Conservation (phyloP, 2,329 filamentous ascomycete species). For the Neurospora crassa region DNA sequence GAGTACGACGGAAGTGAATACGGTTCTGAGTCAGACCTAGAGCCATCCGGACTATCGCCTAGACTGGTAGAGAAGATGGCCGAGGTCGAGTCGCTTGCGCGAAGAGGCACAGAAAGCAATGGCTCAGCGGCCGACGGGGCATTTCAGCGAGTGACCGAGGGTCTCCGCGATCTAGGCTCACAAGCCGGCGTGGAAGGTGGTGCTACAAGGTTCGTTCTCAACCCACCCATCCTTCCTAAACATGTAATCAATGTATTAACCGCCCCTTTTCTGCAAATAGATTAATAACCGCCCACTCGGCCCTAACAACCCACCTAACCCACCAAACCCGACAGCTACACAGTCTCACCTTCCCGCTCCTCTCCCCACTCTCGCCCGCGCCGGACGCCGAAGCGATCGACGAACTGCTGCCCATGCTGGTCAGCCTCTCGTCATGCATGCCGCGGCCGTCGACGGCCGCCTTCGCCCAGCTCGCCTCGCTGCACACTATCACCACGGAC, state of each 20-base stretch:
- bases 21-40: slow-evolving; percentile 61
- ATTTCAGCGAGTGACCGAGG: slow-evolving; percentile 57
- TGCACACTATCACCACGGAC: slow-evolving; percentile 63
- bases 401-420: slow-evolving; percentile 57
- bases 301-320: slow-evolving; percentile 62
- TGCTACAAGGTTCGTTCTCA: slow-evolving; percentile 50
- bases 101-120: slow-evolving; percentile 55
- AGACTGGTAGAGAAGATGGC: slow-evolving; percentile 61
- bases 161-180: slow-evolving; percentile 61
- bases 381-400: slow-evolving; percentile 58
- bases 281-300: slow-evolving; percentile 65
- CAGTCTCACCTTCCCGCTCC: slow-evolving; percentile 59
- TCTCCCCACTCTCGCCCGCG: slow-evolving; percentile 57
- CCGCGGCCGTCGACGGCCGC: slow-evolving; percentile 54
- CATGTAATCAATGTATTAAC: slow-evolving; percentile 1
- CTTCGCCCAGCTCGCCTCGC: slow-evolving; percentile 55
- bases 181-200: slow-evolving; percentile 64
- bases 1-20: slow-evolving; percentile 68
- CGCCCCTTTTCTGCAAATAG: slow-evolving; percentile 30
- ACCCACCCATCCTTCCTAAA: not conserved
- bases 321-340: slow-evolving; percentile 70
- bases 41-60: slow-evolving; percentile 56
- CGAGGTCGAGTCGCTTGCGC: slow-evolving; percentile 60
- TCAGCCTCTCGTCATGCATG: slow-evolving; percentile 55
- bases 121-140: slow-evolving; percentile 57